Percentiles rank a stretch among this genome's conserved stretches.
phyloP scores from a whole-genome alignment of 1,284 basidiomycete species.

The Tilletiopsis washingtonensis region DNA sequence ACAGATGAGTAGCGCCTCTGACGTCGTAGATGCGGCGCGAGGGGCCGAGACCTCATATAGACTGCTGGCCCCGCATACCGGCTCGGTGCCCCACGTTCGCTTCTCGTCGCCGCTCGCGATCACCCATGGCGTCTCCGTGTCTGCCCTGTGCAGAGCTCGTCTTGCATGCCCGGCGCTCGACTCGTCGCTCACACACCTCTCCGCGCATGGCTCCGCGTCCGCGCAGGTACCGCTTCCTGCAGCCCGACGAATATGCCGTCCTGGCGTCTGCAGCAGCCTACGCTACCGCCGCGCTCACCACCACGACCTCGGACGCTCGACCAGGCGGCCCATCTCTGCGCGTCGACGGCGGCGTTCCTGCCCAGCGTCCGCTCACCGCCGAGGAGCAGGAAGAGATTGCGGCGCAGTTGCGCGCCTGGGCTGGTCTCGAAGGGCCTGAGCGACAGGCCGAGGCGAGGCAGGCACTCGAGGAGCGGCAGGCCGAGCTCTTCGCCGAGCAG shows the following conservation, averaged over 20 bases:
- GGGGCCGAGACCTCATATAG: too few relatives aligned
- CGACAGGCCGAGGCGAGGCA: constrained; percentile 27
- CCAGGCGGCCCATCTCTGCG: neutral
- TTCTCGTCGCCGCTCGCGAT: too few relatives aligned
- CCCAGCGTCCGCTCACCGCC: neutral
- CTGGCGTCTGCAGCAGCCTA: constrained; percentile 37
- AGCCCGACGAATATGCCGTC: constrained; percentile 22
- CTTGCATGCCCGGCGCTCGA: neutral
- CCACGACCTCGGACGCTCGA: constrained; percentile 11
- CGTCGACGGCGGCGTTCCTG: constrained; percentile 7
- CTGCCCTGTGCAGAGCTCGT: neutral
- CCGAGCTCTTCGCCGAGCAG: constrained; percentile 18
- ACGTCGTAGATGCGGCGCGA: too few relatives aligned
- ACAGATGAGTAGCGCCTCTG: too few relatives aligned
- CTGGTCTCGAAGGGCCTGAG: constrained; percentile 39
- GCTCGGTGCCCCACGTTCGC: too few relatives aligned
- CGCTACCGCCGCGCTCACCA: constrained; percentile 37
- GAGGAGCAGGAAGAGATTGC: constrained; percentile 6
- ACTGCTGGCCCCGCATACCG: too few relatives aligned
- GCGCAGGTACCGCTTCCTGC: neutral
- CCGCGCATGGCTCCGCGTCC: too few relatives aligned
- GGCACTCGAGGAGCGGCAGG: constrained; percentile 24
- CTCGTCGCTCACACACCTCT: too few relatives aligned
- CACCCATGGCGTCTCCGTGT: too few relatives aligned
- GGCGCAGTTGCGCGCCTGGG: constrained; percentile 1